A percentile compares a stretch with the other conserved stretches of the same genome.
phyloP scores from a whole-genome alignment of 495 filamentous ascomycete species.

The Tirmania nivea region DNA sequence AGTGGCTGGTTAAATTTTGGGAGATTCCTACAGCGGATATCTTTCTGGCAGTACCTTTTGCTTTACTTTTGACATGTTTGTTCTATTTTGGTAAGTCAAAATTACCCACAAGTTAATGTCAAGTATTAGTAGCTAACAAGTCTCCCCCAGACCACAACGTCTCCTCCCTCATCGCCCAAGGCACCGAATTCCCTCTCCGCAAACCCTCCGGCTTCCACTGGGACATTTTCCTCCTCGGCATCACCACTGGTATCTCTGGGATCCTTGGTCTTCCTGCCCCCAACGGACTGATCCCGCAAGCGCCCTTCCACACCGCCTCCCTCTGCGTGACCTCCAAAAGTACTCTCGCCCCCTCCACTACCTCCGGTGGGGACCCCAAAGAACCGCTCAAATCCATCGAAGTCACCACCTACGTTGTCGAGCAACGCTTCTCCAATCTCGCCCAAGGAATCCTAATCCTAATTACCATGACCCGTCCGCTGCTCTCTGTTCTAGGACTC shows the following conservation, averaged over 20 bases:
- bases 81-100: slow-evolving; percentile 18
- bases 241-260: slow-evolving; percentile 68
- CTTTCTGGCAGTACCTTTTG: slow-evolving; percentile 78
- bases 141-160: slow-evolving; percentile 65
- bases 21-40: slow-evolving; percentile 50
- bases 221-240: slow-evolving; percentile 79
- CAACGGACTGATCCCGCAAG: slow-evolving; percentile 66
- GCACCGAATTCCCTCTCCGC: slow-evolving; percentile 69
- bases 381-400: too few species aligned
- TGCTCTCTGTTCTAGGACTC: slow-evolving; percentile 60
- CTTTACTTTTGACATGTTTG: slow-evolving; percentile 60
- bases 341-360: background rate
- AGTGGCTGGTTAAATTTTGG: slow-evolving; percentile 83
- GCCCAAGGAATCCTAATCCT: slow-evolving; percentile 64
- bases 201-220: slow-evolving; percentile 94
- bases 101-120: background rate
- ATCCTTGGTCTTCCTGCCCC: slow-evolving; percentile 75
- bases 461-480: slow-evolving; percentile 69
- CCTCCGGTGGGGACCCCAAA: background rate
- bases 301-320: slow-evolving; percentile 74
- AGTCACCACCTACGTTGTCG: slow-evolving; percentile 35
- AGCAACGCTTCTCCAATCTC: slow-evolving; percentile 76
- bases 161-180: slow-evolving; percentile 74
- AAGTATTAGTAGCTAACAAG: too few species aligned
- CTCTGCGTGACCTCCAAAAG: slow-evolving; percentile 40